These are phyloP conservation scores for Colletotrichum zoysiae DNA, from an alignment of 2,329 filamentous ascomycete genomes.

Conservation along the genomic window DNA sequence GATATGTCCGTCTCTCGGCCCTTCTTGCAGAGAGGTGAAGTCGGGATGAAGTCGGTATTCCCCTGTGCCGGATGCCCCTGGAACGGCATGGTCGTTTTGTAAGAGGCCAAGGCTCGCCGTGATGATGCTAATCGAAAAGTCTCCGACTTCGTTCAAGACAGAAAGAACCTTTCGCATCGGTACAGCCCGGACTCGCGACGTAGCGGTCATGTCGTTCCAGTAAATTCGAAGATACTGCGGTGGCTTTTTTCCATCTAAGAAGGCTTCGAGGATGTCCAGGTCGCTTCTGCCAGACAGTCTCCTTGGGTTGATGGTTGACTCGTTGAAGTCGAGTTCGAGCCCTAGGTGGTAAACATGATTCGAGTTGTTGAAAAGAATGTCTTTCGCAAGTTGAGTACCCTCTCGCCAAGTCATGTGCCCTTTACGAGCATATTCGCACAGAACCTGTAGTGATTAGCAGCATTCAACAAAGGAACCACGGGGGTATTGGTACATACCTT, in stretches of 20 bases:
- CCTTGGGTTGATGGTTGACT: conserved; percentile 39
- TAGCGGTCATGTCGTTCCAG: conserved; percentile 84
- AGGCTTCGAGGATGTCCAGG: conserved; percentile 51
- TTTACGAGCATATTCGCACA: conserved; percentile 75
- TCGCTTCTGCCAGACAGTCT: conserved; percentile 47
- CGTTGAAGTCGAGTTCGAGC: conserved; percentile 54
- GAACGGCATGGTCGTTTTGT: conserved; percentile 72
- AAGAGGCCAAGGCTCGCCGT: conserved; percentile 74
- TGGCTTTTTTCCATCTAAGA: conserved; percentile 62
- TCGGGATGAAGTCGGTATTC: conserved; percentile 77
- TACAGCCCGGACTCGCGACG: conserved; percentile 74
- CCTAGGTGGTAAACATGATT: conserved; percentile 79
- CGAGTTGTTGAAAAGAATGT: conserved; percentile 81
- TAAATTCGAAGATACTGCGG: conserved; percentile 79
- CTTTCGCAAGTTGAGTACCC: conserved; percentile 73
- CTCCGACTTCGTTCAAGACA: conserved; percentile 58
- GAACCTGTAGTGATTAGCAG: conserved; percentile 59
- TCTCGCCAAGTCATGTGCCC: conserved; percentile 71
- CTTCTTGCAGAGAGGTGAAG: conserved; percentile 69
- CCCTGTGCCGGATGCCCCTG: conserved; percentile 68
- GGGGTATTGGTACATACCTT: conserved; percentile 59
- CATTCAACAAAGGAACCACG: background rate
- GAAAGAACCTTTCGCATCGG: conserved; percentile 70
- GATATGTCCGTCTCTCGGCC: conserved; percentile 70
- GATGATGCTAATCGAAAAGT: conserved; percentile 70